These are phyloP conservation scores for Sarocladium strictum DNA, from an alignment of 2,329 filamentous ascomycete genomes.

Conservation along the genomic window DNA sequence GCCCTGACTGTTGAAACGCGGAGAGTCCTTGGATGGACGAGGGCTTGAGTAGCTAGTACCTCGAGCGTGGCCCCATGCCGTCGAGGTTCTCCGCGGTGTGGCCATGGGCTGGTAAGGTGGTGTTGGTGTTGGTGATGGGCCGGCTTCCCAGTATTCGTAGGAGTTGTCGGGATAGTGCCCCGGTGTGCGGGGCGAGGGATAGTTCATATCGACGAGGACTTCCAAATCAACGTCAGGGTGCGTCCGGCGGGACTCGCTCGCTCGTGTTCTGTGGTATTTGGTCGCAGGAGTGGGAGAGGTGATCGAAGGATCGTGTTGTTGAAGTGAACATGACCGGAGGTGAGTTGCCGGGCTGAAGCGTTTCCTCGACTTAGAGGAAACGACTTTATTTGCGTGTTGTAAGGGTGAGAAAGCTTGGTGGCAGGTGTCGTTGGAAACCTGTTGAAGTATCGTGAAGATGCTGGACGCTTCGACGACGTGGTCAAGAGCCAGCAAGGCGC, in stretches of 20 bases:
- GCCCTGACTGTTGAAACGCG: slow-evolving; percentile 56
- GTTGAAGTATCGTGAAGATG: slow-evolving; percentile 17
- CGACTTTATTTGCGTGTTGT: slow-evolving; percentile 11
- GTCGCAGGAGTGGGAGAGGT: slow-evolving; percentile 48
- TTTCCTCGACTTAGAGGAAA: slow-evolving; percentile 16
- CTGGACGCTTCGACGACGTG: slow-evolving; percentile 20
- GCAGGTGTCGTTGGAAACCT: slow-evolving; percentile 22
- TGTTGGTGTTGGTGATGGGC: slow-evolving; percentile 9
- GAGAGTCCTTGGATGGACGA: slow-evolving; percentile 47
- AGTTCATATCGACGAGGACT: slow-evolving; percentile 26
- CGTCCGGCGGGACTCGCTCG: slow-evolving; percentile 7
- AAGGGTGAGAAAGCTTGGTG: slow-evolving; percentile 18
- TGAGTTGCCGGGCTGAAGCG: neutral
- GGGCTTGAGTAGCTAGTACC: slow-evolving; percentile 36
- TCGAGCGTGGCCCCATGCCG: slow-evolving; percentile 36
- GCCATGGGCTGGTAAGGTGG: slow-evolving; percentile 9
- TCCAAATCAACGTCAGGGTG: slow-evolving; percentile 12
- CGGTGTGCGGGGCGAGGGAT: slow-evolving; percentile 9
- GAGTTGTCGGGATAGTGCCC: slow-evolving; percentile 10
- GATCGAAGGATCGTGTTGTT: slow-evolving; percentile 21
- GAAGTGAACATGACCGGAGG: slow-evolving; percentile 52
- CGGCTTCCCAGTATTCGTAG: slow-evolving; percentile 9
- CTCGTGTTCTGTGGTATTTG: slow-evolving; percentile 9
- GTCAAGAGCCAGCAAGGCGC: slow-evolving; percentile 18
- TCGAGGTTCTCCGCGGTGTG: slow-evolving; percentile 45